Evolutionary conservation across 1,284 basidiomycete genomes (phyloP), one percentile per base, ranked within the genome.

Genomic region (Malassezia nana): DNA sequence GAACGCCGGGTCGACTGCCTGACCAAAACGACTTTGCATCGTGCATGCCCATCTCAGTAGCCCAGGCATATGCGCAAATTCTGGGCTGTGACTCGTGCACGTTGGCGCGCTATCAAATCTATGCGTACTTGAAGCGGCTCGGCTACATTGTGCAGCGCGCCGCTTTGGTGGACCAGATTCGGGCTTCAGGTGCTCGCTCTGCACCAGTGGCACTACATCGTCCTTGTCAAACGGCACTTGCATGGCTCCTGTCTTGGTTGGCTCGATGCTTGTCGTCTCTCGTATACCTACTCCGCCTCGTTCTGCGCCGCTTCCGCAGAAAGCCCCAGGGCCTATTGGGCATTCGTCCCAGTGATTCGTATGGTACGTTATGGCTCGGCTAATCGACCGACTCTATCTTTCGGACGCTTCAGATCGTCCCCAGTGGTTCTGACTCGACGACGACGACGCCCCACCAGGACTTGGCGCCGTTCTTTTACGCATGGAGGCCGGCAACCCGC

Each of bases 21-120:
- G 28, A 18, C 3, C 26, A 33, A 16, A 42, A 20, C 9, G 33
- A 28, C n/a, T 41, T 42, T 28, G n/a, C 48, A 2, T 8, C 29
- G 70, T 31, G 50, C 44, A 65, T 69, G 6, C 69, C 72, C 15
- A 89, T 96, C 85, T 85, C 82, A 50, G 87, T 91, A 4, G 87
- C 92, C 73, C 88, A 96, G 66, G 88, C 84, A 0, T 95, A 84
- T 68, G 79, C 81, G 0, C 82, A 85, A 63, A 84, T 92, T 81
- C 83, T 94, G 55, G 86, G 85, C 4, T 79, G 75, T 35, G 84
- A 88, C 49, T 83, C 81, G 24, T 72, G 91, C 29, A 86, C 84
- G 0, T 76, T 88, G 60, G 89, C 94, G 67, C 80, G 82, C 46
- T 91, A 92, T 71, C 88, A 92, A 79, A 86, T 92, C 15, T 96